Percentiles rank a stretch among this genome's conserved stretches.
Conservation (phyloP, 2,329 filamentous ascomycete genomes). For the Ciborinia camelliae region DNA sequence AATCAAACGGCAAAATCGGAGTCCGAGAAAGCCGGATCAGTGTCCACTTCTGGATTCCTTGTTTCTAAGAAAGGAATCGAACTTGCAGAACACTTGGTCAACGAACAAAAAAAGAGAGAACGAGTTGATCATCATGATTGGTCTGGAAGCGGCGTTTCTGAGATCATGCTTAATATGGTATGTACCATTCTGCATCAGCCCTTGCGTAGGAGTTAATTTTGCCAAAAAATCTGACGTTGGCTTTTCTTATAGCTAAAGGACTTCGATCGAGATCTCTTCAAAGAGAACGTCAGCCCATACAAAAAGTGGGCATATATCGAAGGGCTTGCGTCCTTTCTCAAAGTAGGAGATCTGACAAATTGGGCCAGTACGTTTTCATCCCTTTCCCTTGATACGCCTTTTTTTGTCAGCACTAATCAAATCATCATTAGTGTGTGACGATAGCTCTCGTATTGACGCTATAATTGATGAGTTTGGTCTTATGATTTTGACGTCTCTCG, state of each 20-base stretch:
- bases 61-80: neutral
- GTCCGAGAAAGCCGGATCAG: neutral
- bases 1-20: too few relatives aligned
- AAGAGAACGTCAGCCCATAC: slow-evolving; percentile 24
- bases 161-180: slow-evolving; percentile 26
- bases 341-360: slow-evolving; percentile 13
- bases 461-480: neutral
- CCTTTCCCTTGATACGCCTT: neutral
- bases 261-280: slow-evolving; percentile 26
- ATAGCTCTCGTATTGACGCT: slow-evolving; percentile 11
- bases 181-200: neutral
- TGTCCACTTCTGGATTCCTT: too few relatives aligned
- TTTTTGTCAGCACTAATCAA: neutral
- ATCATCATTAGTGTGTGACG: slow-evolving; percentile 22
- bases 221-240: neutral
- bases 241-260: slow-evolving; percentile 21
- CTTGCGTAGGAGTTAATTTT: too few relatives aligned
- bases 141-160: slow-evolving; percentile 25
- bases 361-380: slow-evolving; percentile 20
- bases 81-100: neutral
- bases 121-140: slow-evolving; percentile 30
- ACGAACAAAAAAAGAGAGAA: slow-evolving; percentile 22
- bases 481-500: slow-evolving; percentile 54
- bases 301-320: slow-evolving; percentile 29
- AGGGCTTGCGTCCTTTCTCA: slow-evolving; percentile 22